Evolutionary conservation across 768 basidiomycete species (phyloP), one percentile per base, ranked within the genome.

Genomic region (Leucogyrophana mollusca): DNA sequence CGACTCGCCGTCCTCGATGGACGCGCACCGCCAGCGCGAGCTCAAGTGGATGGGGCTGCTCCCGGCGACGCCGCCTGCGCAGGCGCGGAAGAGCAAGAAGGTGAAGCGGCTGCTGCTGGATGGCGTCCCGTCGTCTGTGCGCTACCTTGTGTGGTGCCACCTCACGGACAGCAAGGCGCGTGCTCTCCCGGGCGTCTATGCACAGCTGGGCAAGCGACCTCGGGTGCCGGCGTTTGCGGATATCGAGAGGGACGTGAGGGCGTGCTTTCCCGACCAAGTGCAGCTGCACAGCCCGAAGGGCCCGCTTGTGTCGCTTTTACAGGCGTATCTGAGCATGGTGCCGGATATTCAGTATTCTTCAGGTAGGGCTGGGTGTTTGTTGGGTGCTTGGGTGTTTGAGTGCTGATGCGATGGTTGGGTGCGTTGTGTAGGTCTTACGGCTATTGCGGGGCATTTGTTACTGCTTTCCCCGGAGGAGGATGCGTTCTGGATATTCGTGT

Each of bases 401-500:
- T 5, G n/a, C n/a, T n/a, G n/a, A n/a, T n/a, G n/a, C n/a, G 2
- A 4, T 17, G 36, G 40, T 51, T 50, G 4, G 43, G 4, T 23
- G 17, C 24, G 40, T 14, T 21, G 39, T 37, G 2, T 45, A 90
- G 90, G 85, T 4, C 66, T 92, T 32, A 79, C 84, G 6, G 70
- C 78, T 9, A 82, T 91, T 43, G 78, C 83, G 17, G 87, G 87
- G 2, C 83, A 89, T 51, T 66, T 92, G 37, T 66, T 92, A 0
- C 65, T 85, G 8, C 80, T 87, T 38, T 79, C 87, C 0, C 90
- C 90, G 0, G 90, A 93, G 52, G 90, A 93, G 60, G 90, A 93
- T 53, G 90, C 87, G 0, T 93, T 93, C 62, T 93, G 90, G 90
- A 91, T 87, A 16, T 91, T 92, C 59, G 76, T 88, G 1, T 89